Evolutionary conservation across 2,329 filamentous ascomycete genomes (phyloP).

Genomic region (Fusarium coffeatum): DNA sequence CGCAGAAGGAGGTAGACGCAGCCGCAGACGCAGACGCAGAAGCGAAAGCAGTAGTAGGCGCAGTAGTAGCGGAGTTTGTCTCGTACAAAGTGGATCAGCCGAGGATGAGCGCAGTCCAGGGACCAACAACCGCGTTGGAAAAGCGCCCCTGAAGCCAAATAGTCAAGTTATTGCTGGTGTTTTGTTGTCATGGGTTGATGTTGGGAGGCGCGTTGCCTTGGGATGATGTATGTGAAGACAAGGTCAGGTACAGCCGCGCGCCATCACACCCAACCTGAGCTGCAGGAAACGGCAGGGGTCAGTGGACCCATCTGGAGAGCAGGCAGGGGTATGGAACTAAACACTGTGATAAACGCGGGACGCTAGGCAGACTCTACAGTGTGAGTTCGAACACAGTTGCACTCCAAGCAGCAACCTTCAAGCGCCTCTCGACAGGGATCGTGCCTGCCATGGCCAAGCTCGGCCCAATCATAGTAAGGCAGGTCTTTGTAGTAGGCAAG

Average conservation of each 20-base stretch:
- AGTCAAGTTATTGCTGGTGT: slow-evolving; percentile 22
- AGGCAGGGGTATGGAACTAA: slow-evolving; percentile 8
- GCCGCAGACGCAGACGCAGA: slow-evolving; percentile 20
- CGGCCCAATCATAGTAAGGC: slow-evolving; percentile 27
- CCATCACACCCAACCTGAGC: slow-evolving; percentile 35
- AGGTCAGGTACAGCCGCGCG: slow-evolving; percentile 43
- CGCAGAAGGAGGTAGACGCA: slow-evolving; percentile 13
- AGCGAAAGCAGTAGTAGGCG: slow-evolving; percentile 23
- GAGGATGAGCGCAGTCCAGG: slow-evolving; percentile 17
- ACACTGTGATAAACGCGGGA: slow-evolving; percentile 32
- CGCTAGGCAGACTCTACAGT: slow-evolving; percentile 24
- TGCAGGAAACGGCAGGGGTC: slow-evolving; percentile 35
- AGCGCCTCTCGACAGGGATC: slow-evolving; percentile 38
- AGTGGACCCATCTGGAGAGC: slow-evolving; percentile 32
- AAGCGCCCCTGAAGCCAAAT: slow-evolving; percentile 24
- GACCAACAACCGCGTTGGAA: slow-evolving; percentile 24
- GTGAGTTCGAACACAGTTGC: not conserved
- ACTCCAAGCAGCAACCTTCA: slow-evolving; percentile 24
- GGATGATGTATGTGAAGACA: slow-evolving; percentile 26
- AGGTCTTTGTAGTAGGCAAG: slow-evolving; percentile 36
- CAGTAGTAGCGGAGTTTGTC: slow-evolving; percentile 29
- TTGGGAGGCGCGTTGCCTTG: slow-evolving; percentile 34
- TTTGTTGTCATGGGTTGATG: slow-evolving; percentile 37
- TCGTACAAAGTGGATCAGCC: slow-evolving; percentile 34
- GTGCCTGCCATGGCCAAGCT: slow-evolving; percentile 15